phyloP scores from a whole-genome alignment of 2,329 filamentous ascomycete genomes.

The Aspergillus cejpii region DNA sequence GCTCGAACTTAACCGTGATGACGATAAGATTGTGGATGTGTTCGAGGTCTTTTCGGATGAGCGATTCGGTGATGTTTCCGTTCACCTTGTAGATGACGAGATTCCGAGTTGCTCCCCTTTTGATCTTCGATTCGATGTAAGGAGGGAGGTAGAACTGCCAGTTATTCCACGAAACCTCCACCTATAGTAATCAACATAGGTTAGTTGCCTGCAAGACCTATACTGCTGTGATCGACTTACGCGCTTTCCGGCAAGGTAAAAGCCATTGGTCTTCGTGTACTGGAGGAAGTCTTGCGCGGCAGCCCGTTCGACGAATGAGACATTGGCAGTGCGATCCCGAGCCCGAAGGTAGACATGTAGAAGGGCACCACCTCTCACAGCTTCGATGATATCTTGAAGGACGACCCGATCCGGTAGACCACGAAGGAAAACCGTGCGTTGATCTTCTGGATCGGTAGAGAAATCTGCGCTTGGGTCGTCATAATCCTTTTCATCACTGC shows the following conservation, averaged over 20 bases:
- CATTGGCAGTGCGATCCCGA: slow-evolving; percentile 54
- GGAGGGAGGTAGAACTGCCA: slow-evolving; percentile 60
- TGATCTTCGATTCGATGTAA: slow-evolving; percentile 60
- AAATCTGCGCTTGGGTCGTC: slow-evolving; percentile 17
- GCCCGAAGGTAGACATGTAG: slow-evolving; percentile 60
- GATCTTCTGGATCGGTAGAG: slow-evolving; percentile 13
- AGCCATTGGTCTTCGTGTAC: slow-evolving; percentile 56
- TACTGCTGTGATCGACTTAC: slow-evolving; percentile 44
- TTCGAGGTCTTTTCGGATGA: slow-evolving; percentile 65
- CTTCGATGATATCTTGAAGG: slow-evolving; percentile 58
- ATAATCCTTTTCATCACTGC: slow-evolving; percentile 23
- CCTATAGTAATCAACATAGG: slow-evolving; percentile 40
- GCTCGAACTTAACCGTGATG: slow-evolving; percentile 55
- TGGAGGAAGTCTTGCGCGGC: slow-evolving; percentile 60
- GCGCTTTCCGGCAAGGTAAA: slow-evolving; percentile 63
- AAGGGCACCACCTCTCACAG: slow-evolving; percentile 63
- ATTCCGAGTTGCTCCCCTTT: slow-evolving; percentile 64
- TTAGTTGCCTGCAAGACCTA: slow-evolving; percentile 8
- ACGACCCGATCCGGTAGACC: slow-evolving; percentile 58
- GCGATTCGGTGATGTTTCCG: slow-evolving; percentile 54
- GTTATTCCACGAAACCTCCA: slow-evolving; percentile 63
- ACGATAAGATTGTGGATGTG: slow-evolving; percentile 76
- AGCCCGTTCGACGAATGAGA: slow-evolving; percentile 63
- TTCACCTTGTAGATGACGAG: slow-evolving; percentile 59
- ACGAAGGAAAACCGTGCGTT: slow-evolving; percentile 48